Percentiles rank a stretch among this genome's conserved stretches.
Evolutionary conservation across 2,329 filamentous ascomycete species (phyloP).

Genomic region (Phaeosphaeria sp.): DNA sequence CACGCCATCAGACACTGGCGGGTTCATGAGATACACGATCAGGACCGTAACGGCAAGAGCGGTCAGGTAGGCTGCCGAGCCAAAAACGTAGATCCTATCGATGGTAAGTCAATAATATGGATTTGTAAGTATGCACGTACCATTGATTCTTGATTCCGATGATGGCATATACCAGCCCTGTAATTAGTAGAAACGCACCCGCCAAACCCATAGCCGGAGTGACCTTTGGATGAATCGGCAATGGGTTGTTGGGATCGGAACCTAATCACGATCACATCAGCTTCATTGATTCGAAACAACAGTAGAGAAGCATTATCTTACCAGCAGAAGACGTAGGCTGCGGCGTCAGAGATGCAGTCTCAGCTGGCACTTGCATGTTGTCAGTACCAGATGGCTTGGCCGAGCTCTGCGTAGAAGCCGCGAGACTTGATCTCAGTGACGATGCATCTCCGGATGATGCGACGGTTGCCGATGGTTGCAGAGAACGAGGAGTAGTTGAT

Average conservation of each 20-base stretch:
- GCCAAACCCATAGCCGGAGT: slow-evolving; percentile 83
- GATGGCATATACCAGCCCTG: slow-evolving; percentile 74
- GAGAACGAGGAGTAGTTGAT: slow-evolving; percentile 14
- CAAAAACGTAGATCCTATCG: slow-evolving; percentile 60
- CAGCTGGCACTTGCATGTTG: slow-evolving; percentile 19
- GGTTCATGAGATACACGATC: slow-evolving; percentile 86
- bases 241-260: slow-evolving; percentile 28
- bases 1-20: slow-evolving; percentile 74
- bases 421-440: slow-evolving; percentile 19
- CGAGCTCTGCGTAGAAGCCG: slow-evolving; percentile 17
- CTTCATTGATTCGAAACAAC: background rate
- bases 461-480: slow-evolving; percentile 24
- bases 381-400: slow-evolving; percentile 17
- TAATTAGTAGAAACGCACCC: slow-evolving; percentile 76
- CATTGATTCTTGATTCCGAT: slow-evolving; percentile 83
- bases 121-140: slow-evolving; percentile 38
- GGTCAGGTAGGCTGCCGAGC: slow-evolving; percentile 77
- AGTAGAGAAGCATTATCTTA: slow-evolving; percentile 7
- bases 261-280: slow-evolving; percentile 11
- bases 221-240: slow-evolving; percentile 76
- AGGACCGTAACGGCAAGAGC: slow-evolving; percentile 79
- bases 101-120: slow-evolving; percentile 18
- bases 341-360: slow-evolving; percentile 22
- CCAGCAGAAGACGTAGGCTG: slow-evolving; percentile 26
- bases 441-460: slow-evolving; percentile 13